Percentiles rank a stretch among this genome's conserved stretches.
Conservation (phyloP, 768 basidiomycete genomes). For the Cystobasidium onofrii region DNA sequence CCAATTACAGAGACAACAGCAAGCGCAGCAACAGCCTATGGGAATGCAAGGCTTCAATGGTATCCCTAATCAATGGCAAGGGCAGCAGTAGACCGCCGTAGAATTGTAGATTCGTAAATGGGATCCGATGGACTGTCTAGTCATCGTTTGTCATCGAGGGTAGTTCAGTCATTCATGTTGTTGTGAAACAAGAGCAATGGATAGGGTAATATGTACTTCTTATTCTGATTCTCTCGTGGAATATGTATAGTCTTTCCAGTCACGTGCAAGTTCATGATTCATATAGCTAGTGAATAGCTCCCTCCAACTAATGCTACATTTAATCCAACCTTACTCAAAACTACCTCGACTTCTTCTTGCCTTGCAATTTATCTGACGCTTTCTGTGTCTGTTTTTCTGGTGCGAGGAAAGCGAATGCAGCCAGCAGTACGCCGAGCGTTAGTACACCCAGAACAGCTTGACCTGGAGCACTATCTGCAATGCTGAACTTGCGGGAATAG, state of each 20-base stretch:
- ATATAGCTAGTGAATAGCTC: too few relatives aligned
- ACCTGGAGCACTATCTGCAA: background rate
- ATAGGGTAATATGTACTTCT: too few relatives aligned
- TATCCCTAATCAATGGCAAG: slow-evolving; percentile 9
- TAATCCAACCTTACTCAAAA: too few relatives aligned
- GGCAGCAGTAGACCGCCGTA: background rate
- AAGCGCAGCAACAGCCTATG: background rate
- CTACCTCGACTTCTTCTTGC: background rate
- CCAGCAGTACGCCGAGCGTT: slow-evolving; percentile 1
- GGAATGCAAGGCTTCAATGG: slow-evolving; percentile 3
- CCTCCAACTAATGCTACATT: too few relatives aligned
- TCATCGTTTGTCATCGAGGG: background rate
- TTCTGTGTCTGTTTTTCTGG: slow-evolving; percentile 6
- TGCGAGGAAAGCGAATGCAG: slow-evolving; percentile 6
- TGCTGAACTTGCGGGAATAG: background rate
- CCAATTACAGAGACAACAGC: slow-evolving; percentile 7
- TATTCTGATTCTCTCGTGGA: too few relatives aligned
- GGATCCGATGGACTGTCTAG: background rate
- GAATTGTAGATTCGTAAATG: too few relatives aligned
- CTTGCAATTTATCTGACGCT: background rate
- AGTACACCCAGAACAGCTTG: slow-evolving; percentile 16
- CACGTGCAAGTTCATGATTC: too few relatives aligned
- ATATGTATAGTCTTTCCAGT: too few relatives aligned
- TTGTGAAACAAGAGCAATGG: too few relatives aligned
- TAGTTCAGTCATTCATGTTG: background rate